These are phyloP conservation scores for Geotrichum ghanense DNA, from an alignment of 805 yeast genomes.

Conservation along the genomic window DNA sequence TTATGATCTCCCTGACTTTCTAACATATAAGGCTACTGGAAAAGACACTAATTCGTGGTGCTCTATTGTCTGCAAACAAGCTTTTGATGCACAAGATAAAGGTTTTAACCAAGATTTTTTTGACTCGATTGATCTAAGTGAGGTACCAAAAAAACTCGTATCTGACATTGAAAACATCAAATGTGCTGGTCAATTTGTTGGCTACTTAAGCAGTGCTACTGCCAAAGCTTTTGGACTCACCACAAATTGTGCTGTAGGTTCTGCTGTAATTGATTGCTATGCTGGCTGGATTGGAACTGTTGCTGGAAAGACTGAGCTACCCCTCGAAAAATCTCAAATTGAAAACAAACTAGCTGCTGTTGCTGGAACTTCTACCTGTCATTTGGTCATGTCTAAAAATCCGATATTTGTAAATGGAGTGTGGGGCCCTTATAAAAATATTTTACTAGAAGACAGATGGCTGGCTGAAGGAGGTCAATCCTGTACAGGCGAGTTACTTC, in stretches of 20 bases:
- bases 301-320: conserved; percentile 67
- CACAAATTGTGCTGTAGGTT: conserved; percentile 71
- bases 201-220: conserved; percentile 50
- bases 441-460: conserved; percentile 84
- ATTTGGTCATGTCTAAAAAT: conserved; percentile 72
- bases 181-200: conserved; percentile 86
- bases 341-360: conserved; percentile 78
- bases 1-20: conserved; percentile 84
- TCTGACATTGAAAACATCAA: conserved; percentile 62
- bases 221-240: conserved; percentile 81
- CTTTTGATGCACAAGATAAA: conserved; percentile 68
- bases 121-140: conserved; percentile 55
- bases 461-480: conserved; percentile 99
- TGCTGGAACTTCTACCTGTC: conserved; percentile 98
- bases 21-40: conserved; percentile 86
- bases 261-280: conserved; percentile 95
- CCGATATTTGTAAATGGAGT: conserved; percentile 91
- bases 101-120: conserved; percentile 90
- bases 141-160: conserved; percentile 33
- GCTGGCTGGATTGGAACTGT: conserved; percentile 99
- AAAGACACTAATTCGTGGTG: conserved; percentile 79
- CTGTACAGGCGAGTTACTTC: conserved; percentile 88
- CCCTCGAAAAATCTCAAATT: neutral
- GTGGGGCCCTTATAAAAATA: conserved; percentile 98
- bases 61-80: conserved; percentile 92